Evolutionary conservation across 192 early-diverging fungal species (phyloP).

Genomic region (Coemansia sp.): DNA sequence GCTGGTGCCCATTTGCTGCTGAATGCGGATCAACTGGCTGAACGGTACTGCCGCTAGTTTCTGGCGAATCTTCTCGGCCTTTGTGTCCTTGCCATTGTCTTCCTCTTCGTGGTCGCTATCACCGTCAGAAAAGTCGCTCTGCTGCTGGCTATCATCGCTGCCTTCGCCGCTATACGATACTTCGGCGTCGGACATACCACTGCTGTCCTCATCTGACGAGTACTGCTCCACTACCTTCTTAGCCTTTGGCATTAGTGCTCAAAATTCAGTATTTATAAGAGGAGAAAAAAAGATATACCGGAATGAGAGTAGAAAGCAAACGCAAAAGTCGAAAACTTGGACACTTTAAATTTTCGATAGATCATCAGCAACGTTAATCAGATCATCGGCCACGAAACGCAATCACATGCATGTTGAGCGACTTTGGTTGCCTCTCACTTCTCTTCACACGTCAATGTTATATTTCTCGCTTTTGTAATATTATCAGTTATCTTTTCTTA

Average conservation of each 20-base stretch:
- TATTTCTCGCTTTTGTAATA: neutral
- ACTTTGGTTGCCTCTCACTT: neutral
- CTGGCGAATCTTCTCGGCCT: slow-evolving; percentile 20
- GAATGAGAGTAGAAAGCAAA: slow-evolving; percentile 7
- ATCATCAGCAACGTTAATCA: neutral
- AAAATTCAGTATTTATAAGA: neutral
- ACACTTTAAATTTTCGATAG: neutral
- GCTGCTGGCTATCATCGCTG: slow-evolving; percentile 12
- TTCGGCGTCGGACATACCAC: slow-evolving; percentile 26
- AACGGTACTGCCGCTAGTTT: slow-evolving; percentile 78
- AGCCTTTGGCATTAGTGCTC: slow-evolving; percentile 25
- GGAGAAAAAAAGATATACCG: neutral
- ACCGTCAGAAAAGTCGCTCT: slow-evolving; percentile 18
- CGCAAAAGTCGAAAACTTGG: neutral
- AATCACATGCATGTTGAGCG: neutral
- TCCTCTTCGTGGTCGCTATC: slow-evolving; percentile 14
- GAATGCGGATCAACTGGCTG: slow-evolving; percentile 76
- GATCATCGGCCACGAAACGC: neutral
- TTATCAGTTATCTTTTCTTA: neutral
- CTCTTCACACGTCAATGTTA: neutral
- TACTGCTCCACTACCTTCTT: slow-evolving; percentile 36
- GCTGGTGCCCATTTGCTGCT: slow-evolving; percentile 71
- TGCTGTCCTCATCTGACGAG: slow-evolving; percentile 54
- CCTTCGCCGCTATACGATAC: slow-evolving; percentile 9
- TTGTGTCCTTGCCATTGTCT: slow-evolving; percentile 6